Percentiles rank a stretch among this genome's conserved stretches.
Conservation (phyloP, 192 early-diverging fungal genomes). For the Spizellomyces punctatus region DNA sequence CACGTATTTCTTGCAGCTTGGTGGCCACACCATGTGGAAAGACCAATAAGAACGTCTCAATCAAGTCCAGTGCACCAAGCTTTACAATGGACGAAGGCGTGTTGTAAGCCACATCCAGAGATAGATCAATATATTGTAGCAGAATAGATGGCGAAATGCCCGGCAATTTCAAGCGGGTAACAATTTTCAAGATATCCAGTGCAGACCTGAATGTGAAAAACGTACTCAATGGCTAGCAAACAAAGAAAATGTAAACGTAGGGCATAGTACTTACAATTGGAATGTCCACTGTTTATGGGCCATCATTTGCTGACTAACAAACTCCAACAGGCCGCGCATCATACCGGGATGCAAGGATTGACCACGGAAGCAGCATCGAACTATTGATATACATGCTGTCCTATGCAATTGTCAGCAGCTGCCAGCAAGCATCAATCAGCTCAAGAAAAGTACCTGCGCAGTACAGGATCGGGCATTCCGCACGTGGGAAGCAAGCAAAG, state of each 20-base stretch:
- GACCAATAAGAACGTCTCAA: constrained; percentile 55
- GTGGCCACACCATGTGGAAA: constrained; percentile 53
- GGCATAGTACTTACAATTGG: constrained; percentile 43
- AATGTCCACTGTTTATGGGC: constrained; percentile 57
- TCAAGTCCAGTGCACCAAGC: constrained; percentile 48
- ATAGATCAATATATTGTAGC: constrained; percentile 53
- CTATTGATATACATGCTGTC: constrained; percentile 42
- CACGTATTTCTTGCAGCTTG: constrained; percentile 53
- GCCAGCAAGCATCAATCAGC: not conserved
- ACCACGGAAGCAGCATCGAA: constrained; percentile 52
- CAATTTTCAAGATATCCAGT: constrained; percentile 50
- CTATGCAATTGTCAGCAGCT: constrained; percentile 15
- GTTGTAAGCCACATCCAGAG: constrained; percentile 55
- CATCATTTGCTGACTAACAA: constrained; percentile 55
- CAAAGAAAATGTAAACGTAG: constrained; percentile 7
- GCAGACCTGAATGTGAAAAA: constrained; percentile 41
- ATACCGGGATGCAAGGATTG: constrained; percentile 41
- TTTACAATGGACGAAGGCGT: constrained; percentile 52
- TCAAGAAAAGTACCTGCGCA: constrained; percentile 39
- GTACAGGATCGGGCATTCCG: constrained; percentile 55
- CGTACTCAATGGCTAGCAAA: not conserved
- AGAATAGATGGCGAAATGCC: constrained; percentile 49
- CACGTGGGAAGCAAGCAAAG: constrained; percentile 55
- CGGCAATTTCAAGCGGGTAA: constrained; percentile 53
- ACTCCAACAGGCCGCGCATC: constrained; percentile 54